Percentiles rank a stretch among this genome's conserved stretches.
Conservation (phyloP, 2,329 filamentous ascomycete genomes). For the Apiospora rasikravindrae region DNA sequence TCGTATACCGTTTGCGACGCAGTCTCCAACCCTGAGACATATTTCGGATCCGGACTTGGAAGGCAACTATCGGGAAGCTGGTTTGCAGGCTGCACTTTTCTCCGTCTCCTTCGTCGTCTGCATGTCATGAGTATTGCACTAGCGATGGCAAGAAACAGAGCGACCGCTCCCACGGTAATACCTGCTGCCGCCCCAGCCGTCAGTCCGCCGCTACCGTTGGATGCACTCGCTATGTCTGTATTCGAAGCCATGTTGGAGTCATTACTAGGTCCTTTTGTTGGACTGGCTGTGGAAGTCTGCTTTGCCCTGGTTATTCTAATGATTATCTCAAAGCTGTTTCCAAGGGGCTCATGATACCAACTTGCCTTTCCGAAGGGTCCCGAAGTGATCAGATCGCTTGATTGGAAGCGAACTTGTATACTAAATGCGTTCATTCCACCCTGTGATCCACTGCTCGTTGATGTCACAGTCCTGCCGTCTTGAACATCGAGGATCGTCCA, state of each 20-base stretch:
- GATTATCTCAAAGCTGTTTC: neutral
- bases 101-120: neutral
- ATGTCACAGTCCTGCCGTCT: neutral
- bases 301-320: neutral
- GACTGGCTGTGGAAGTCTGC: neutral
- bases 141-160: neutral
- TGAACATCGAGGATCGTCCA: neutral
- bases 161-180: neutral
- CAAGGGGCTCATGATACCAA: neutral
- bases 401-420: slow-evolving; percentile 28
- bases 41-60: neutral
- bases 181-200: neutral
- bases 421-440: slow-evolving; percentile 30
- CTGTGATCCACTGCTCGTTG: slow-evolving; percentile 2
- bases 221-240: neutral
- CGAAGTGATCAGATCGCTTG: slow-evolving; percentile 29
- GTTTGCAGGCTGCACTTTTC: neutral
- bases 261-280: neutral
- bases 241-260: neutral
- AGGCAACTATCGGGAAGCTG: neutral
- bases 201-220: neutral
- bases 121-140: neutral
- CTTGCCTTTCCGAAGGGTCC: slow-evolving; percentile 23
- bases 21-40: neutral
- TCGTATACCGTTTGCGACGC: neutral